Evolutionary conservation across 2,329 filamentous ascomycete genomes (phyloP).

Genomic region (Verticillium dahliae): DNA sequence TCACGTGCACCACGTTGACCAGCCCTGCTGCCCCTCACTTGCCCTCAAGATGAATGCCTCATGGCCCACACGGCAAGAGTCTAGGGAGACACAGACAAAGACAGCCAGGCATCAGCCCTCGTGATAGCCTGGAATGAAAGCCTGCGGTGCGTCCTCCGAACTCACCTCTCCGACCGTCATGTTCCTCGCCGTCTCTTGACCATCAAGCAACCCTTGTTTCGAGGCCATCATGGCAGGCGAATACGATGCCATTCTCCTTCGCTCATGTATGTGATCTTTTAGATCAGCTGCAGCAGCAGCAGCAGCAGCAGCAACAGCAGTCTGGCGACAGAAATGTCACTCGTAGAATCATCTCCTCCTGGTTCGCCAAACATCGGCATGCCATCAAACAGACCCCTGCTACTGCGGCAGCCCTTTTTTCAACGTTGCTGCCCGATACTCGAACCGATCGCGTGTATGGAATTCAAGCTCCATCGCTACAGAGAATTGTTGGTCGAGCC

Average conservation of each 20-base stretch:
- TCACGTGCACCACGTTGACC: background rate
- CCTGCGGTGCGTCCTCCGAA: background rate
- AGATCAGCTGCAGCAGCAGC: slow-evolving; percentile 52
- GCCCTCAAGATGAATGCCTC: background rate
- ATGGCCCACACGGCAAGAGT: background rate
- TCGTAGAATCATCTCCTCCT: slow-evolving; percentile 41
- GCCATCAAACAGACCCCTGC: slow-evolving; percentile 51
- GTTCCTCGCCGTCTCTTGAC: background rate
- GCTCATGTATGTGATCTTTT: slow-evolving; percentile 68
- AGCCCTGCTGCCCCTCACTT: background rate
- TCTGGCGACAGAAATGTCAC: slow-evolving; percentile 18
- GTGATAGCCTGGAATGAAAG: background rate
- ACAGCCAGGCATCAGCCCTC: background rate
- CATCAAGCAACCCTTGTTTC: background rate
- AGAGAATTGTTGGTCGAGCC: slow-evolving; percentile 58
- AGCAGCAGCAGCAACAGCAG: slow-evolving; percentile 10
- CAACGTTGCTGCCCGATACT: slow-evolving; percentile 68
- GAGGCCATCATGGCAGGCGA: background rate
- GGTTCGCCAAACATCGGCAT: slow-evolving; percentile 62
- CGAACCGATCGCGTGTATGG: slow-evolving; percentile 73
- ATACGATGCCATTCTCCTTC: slow-evolving; percentile 59
- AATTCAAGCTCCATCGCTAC: slow-evolving; percentile 55
- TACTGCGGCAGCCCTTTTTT: slow-evolving; percentile 60
- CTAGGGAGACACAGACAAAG: background rate
- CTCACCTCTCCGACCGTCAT: background rate